These are phyloP conservation scores for Metschnikowia kunwiensis DNA, from an alignment of 805 yeast species.

Conservation along the genomic window DNA sequence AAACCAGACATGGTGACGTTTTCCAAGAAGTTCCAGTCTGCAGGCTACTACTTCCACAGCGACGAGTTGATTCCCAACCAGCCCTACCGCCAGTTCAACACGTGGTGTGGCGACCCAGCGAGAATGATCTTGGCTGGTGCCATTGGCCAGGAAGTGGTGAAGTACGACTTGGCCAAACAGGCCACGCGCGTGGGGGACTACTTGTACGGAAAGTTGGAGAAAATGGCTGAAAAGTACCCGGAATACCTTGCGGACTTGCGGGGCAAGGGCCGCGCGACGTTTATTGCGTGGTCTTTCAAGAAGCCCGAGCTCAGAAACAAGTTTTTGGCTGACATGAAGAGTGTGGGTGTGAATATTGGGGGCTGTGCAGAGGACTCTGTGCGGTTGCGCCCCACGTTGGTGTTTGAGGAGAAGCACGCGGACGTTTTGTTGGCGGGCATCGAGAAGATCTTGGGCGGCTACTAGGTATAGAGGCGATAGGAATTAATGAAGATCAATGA, in stretches of 20 bases:
- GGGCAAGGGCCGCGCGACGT: conserved; percentile 74
- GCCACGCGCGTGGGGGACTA: conserved; percentile 65
- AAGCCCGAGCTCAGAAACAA: conserved; percentile 54
- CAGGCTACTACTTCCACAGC: conserved; percentile 80
- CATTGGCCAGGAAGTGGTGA: conserved; percentile 61
- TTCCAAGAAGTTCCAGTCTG: conserved; percentile 86
- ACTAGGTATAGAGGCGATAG: too few species aligned
- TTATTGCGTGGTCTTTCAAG: conserved; percentile 76
- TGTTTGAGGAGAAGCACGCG: conserved; percentile 78
- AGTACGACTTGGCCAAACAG: conserved; percentile 54
- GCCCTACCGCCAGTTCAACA: conserved; percentile 89
- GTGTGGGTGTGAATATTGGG: conserved; percentile 73
- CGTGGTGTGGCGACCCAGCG: conserved; percentile 93
- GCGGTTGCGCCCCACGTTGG: conserved; percentile 76
- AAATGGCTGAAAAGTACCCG: conserved; percentile 55
- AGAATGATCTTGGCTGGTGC: conserved; percentile 73
- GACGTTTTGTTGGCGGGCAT: conserved; percentile 53
- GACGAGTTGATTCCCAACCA: conserved; percentile 67
- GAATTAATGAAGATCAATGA: too few species aligned
- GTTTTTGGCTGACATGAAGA: conserved; percentile 58
- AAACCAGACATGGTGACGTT: conserved; percentile 84
- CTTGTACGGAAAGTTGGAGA: conserved; percentile 55
- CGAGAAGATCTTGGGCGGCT: conserved; percentile 37
- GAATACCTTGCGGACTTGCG: conserved; percentile 52
- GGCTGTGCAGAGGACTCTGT: conserved; percentile 80